These are phyloP conservation scores for Massariosphaeria phaeospora DNA, from an alignment of 495 filamentous ascomycete genomes.

Conservation along the genomic window DNA sequence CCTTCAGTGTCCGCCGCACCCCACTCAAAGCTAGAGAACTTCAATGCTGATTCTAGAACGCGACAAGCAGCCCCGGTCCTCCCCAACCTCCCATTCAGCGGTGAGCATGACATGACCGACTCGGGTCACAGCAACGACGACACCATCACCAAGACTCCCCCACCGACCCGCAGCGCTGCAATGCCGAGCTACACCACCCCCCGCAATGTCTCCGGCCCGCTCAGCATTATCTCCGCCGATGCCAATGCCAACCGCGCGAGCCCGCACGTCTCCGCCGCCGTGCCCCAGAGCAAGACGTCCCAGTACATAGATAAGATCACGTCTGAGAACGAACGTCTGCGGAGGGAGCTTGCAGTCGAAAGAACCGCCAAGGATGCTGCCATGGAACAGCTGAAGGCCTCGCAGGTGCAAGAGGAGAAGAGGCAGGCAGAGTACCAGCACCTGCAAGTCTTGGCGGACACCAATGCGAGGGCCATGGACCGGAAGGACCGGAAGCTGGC, in stretches of 20 bases:
- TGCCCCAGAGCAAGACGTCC: conserved; percentile 26
- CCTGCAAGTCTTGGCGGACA: conserved; percentile 27
- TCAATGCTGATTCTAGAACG: not conserved
- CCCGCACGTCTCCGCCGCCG: conserved; percentile 15
- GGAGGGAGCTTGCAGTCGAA: conserved; percentile 24
- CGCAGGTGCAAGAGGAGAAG: conserved; percentile 21
- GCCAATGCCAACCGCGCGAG: conserved; percentile 10
- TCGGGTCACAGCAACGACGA: not conserved
- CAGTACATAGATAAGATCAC: conserved; percentile 32
- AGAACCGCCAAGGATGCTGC: conserved; percentile 24
- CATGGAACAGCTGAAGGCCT: conserved; percentile 13
- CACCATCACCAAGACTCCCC: not conserved
- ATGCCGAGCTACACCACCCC: conserved; percentile 14
- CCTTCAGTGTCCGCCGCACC: not conserved
- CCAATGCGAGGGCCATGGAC: conserved; percentile 27
- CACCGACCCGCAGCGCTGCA: not conserved
- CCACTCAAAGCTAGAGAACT: not conserved
- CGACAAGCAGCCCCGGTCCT: conserved; percentile 1
- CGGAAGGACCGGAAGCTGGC: conserved; percentile 31
- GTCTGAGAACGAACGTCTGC: conserved; percentile 27
- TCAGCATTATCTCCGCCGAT: conserved; percentile 17
- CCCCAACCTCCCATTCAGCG: not conserved
- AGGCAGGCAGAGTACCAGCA: conserved; percentile 23
- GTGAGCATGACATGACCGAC: conserved; percentile 19
- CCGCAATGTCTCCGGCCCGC: conserved; percentile 26